phyloP scores from a whole-genome alignment of 768 basidiomycete genomes.

The Mrakia gelida region DNA sequence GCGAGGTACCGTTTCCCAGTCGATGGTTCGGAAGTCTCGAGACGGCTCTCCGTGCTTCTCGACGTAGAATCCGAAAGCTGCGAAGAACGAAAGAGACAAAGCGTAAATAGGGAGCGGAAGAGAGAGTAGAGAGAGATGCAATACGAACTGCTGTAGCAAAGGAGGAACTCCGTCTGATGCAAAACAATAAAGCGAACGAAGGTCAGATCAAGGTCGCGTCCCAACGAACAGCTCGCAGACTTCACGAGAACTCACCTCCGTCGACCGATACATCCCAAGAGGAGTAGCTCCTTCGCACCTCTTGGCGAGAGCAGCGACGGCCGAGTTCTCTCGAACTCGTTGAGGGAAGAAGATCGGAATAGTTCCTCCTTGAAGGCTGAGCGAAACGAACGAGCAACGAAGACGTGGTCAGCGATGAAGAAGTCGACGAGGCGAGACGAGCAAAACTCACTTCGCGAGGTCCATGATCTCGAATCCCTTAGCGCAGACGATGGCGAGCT shows the following conservation, averaged over 20 bases:
- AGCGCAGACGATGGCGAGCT: conserved; percentile 86
- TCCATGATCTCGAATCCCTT: conserved; percentile 99
- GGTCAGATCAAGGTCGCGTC: background rate
- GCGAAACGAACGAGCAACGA: background rate
- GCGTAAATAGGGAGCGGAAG: too few relatives aligned
- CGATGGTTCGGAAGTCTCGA: conserved; percentile 63
- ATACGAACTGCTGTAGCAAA: conserved; percentile 65
- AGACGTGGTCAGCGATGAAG: background rate
- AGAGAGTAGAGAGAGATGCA: too few relatives aligned
- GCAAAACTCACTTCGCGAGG: conserved; percentile 69
- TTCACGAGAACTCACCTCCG: conserved; percentile 49
- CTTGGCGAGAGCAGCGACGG: conserved; percentile 64
- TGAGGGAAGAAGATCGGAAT: conserved; percentile 60
- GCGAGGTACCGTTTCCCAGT: conserved; percentile 92
- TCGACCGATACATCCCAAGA: conserved; percentile 82
- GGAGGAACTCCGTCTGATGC: conserved; percentile 67
- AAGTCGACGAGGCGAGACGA: background rate
- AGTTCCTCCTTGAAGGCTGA: conserved; percentile 78
- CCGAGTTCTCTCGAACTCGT: conserved; percentile 58
- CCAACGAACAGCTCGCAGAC: background rate
- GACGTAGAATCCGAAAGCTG: conserved; percentile 80
- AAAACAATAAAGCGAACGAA: background rate
- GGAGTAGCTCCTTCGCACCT: conserved; percentile 76
- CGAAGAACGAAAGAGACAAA: too few relatives aligned
- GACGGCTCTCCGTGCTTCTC: conserved; percentile 86